phyloP scores from a whole-genome alignment of 306 rosid species.

The Canavalia ensiformis region DNA sequence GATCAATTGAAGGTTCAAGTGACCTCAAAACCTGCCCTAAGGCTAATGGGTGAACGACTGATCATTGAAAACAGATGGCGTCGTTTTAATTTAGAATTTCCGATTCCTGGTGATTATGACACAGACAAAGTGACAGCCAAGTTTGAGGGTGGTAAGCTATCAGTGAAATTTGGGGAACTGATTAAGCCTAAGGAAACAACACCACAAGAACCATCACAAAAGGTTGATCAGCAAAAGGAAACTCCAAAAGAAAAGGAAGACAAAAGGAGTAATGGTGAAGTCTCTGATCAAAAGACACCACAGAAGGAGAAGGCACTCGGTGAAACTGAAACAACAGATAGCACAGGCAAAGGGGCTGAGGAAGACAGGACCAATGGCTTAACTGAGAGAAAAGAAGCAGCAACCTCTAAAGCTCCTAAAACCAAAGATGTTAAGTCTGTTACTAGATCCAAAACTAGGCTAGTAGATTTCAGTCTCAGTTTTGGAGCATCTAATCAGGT shows the following conservation, averaged over 20 bases:
- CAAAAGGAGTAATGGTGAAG: slow-evolving; percentile 25
- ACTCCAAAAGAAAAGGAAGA: slow-evolving; percentile 26
- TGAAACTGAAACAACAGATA: slow-evolving; percentile 36
- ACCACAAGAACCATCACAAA: slow-evolving; percentile 33
- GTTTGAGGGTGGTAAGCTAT: slow-evolving; percentile 57
- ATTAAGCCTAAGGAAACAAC: slow-evolving; percentile 39
- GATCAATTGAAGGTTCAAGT: slow-evolving; percentile 69
- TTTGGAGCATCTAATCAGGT: slow-evolving; percentile 34
- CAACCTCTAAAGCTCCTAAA: slow-evolving; percentile 27
- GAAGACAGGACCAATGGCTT: slow-evolving; percentile 30
- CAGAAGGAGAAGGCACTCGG: slow-evolving; percentile 33
- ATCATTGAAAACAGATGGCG: slow-evolving; percentile 51
- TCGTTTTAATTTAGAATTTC: slow-evolving; percentile 64
- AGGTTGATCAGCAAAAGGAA: slow-evolving; percentile 33
- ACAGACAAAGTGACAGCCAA: slow-evolving; percentile 55
- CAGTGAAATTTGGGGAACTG: slow-evolving; percentile 52
- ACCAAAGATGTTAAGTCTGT: neutral
- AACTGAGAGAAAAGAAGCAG: slow-evolving; percentile 38
- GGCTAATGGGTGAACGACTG: slow-evolving; percentile 61
- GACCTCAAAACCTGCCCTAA: slow-evolving; percentile 56
- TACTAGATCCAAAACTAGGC: slow-evolving; percentile 46
- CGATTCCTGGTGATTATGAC: slow-evolving; percentile 58
- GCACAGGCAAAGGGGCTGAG: slow-evolving; percentile 9
- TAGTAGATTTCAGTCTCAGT: slow-evolving; percentile 49
- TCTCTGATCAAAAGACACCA: slow-evolving; percentile 23